These are phyloP conservation scores for Podospora appendiculata DNA, from an alignment of 495 filamentous ascomycete species.

Conservation along the genomic window DNA sequence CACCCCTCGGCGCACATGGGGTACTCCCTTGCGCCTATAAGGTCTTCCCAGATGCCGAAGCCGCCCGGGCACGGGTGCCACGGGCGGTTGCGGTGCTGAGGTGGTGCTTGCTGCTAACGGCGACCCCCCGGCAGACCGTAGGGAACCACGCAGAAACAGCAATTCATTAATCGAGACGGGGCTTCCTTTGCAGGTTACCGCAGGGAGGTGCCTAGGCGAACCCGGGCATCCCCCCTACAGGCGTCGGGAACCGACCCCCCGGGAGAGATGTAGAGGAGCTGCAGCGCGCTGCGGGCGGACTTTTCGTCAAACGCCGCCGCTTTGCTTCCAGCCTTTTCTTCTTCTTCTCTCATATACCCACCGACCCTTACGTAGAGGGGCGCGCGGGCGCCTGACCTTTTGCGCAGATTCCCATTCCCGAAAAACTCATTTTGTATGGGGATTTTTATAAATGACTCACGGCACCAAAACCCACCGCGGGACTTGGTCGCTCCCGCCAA, in stretches of 20 bases:
- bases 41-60: background rate
- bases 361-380: too few relatives aligned
- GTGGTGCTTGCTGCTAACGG: background rate
- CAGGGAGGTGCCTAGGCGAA: background rate
- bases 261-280: background rate
- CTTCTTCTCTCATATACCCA: too few relatives aligned
- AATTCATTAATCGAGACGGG: background rate
- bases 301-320: too few relatives aligned
- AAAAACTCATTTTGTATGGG: too few relatives aligned
- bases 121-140: background rate
- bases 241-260: slow-evolving; percentile 17
- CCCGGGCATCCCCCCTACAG: background rate
- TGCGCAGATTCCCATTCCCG: too few relatives aligned
- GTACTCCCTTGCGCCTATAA: background rate
- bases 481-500: too few relatives aligned
- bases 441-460: too few relatives aligned
- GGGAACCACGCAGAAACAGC: background rate
- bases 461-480: too few relatives aligned
- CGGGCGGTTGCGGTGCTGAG: background rate
- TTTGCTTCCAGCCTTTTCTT: too few relatives aligned
- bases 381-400: too few relatives aligned
- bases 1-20: slow-evolving; percentile 1
- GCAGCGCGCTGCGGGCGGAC: too few relatives aligned
- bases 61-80: background rate
- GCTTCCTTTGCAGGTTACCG: background rate